Evolutionary conservation across 768 basidiomycete genomes (phyloP).

Genomic region (Rhodotorula sphaerocarpa): DNA sequence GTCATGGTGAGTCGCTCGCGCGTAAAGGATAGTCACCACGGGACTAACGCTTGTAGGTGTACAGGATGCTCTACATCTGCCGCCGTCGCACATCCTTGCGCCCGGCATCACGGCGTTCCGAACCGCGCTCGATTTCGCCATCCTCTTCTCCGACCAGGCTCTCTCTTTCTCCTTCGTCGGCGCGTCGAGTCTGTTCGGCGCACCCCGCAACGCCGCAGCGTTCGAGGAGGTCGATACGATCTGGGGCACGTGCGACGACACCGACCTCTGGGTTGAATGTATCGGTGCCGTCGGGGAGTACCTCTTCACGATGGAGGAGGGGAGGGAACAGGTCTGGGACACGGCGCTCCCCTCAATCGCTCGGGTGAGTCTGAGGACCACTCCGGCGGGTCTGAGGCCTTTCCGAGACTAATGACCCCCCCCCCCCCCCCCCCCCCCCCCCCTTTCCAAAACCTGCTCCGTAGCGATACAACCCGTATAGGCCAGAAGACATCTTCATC

Average conservation of each 20-base stretch:
- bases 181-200: constrained; percentile 5
- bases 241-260: constrained; percentile 1
- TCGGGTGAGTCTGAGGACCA: constrained; percentile 11
- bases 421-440: too few species aligned
- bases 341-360: neutral
- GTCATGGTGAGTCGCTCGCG: constrained; percentile 2
- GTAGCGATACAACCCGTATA: constrained; percentile 21
- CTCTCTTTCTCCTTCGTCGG: constrained; percentile 24
- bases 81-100: constrained; percentile 20
- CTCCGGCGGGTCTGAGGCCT: too few species aligned
- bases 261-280: constrained; percentile 12
- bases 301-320: neutral
- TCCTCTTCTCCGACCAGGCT: constrained; percentile 17
- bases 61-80: constrained; percentile 10
- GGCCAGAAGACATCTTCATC: neutral
- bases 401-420: too few species aligned
- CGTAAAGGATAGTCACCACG: neutral
- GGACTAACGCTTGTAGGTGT: neutral
- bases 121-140: constrained; percentile 15
- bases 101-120: constrained; percentile 8
- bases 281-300: constrained; percentile 11
- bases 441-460: too few species aligned
- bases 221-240: constrained; percentile 11
- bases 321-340: neutral
- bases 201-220: constrained; percentile 7